These are phyloP conservation scores for Sporisorium iseilematis-ciliati DNA, from an alignment of 1,284 basidiomycete genomes.

Conservation along the genomic window DNA sequence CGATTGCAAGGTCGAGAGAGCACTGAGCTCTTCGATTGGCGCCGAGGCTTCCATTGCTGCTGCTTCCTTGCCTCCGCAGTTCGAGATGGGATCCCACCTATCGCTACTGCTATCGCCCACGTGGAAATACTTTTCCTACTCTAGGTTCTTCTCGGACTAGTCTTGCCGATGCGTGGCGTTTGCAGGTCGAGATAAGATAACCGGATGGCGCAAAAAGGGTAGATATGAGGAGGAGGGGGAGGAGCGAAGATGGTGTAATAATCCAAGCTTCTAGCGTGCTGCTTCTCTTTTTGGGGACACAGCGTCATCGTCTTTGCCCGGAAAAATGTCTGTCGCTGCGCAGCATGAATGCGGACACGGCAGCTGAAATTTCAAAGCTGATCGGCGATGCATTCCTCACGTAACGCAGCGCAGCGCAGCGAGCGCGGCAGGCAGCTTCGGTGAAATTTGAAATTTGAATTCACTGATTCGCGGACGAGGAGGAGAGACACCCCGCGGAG, in stretches of 20 bases:
- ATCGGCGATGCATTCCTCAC: conserved; percentile 26
- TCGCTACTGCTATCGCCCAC: not conserved
- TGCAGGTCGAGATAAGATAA: conserved; percentile 8
- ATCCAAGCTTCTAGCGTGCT: conserved; percentile 9
- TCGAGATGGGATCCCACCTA: not conserved
- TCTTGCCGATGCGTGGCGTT: too few relatives aligned
- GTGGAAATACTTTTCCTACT: too few relatives aligned
- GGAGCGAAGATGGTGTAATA: conserved; percentile 10
- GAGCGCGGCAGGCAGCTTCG: too few relatives aligned
- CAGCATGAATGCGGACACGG: conserved; percentile 1
- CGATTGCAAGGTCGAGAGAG: conserved; percentile 19
- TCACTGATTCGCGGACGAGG: too few relatives aligned
- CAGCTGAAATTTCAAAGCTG: not conserved
- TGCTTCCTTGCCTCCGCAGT: not conserved
- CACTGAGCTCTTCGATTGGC: conserved; percentile 37
- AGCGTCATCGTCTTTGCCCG: too few relatives aligned
- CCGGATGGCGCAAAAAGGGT: conserved; percentile 2
- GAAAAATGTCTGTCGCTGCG: not conserved
- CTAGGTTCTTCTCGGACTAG: too few relatives aligned
- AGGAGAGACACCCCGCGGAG: not conserved
- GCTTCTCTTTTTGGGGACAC: too few relatives aligned
- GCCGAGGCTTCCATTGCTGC: conserved; percentile 26
- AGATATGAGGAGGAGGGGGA: not conserved
- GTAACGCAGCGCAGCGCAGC: not conserved
- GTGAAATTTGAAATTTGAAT: conserved; percentile 4